Evolutionary conservation across 1,284 basidiomycete genomes (phyloP).

Genomic region (Puccinia polysora): DNA sequence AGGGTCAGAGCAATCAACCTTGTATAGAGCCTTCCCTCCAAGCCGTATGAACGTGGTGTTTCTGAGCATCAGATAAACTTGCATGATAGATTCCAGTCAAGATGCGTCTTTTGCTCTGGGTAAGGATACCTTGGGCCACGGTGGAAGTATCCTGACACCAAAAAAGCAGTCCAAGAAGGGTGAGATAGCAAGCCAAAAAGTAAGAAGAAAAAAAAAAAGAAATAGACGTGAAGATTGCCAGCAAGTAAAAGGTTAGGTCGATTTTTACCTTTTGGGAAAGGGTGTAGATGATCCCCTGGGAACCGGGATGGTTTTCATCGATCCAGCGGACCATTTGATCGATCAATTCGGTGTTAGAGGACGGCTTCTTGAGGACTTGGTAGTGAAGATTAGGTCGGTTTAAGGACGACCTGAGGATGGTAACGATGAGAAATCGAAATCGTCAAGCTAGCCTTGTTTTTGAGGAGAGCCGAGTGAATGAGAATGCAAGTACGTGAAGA

Average conservation of each 20-base stretch:
- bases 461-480: too few relatives aligned
- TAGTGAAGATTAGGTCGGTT: conserved; percentile 66
- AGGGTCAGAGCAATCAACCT: conserved; percentile 25
- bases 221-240: conserved; percentile 25
- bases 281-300: conserved; percentile 89
- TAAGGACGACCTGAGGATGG: background rate
- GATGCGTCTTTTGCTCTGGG: conserved; percentile 64
- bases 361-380: conserved; percentile 67
- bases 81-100: conserved; percentile 82
- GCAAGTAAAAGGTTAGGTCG: too few relatives aligned
- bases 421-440: too few relatives aligned
- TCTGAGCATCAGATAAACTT: conserved; percentile 63
- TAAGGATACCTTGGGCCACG: conserved; percentile 63
- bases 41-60: conserved; percentile 66
- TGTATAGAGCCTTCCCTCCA: conserved; percentile 76
- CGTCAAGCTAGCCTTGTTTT: too few relatives aligned
- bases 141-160: conserved; percentile 69
- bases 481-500: conserved; percentile 60
- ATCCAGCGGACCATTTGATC: conserved; percentile 70
- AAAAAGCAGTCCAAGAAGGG: too few relatives aligned
- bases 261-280: conserved; percentile 72
- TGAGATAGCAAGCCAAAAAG: too few relatives aligned
- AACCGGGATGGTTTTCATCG: conserved; percentile 61
- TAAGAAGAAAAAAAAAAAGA: background rate
- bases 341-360: conserved; percentile 60